Conservation (phyloP, 148 eudicot genomes). For the Rhododendron molle region DNA sequence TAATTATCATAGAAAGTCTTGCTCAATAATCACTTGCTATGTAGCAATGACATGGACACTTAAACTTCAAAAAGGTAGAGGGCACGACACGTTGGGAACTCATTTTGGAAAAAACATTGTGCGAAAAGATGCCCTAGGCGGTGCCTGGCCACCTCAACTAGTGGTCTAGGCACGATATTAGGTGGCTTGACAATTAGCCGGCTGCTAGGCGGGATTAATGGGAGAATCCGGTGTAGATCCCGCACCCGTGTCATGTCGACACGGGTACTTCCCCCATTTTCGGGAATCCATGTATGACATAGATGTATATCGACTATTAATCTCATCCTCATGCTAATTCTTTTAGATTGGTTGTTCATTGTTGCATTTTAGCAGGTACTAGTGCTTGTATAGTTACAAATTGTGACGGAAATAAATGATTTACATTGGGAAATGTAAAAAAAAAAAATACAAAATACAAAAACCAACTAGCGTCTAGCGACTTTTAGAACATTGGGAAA, state of each 20-base stretch:
- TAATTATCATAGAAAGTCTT: background rate
- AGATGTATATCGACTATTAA: background rate
- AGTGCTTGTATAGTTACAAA: background rate
- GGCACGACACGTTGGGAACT: background rate
- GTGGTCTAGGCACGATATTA: background rate
- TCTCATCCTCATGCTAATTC: background rate
- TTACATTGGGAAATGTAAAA: background rate
- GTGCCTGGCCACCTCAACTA: background rate
- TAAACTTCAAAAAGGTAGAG: background rate
- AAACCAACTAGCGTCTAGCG: background rate
- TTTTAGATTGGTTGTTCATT: background rate
- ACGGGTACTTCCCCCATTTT: too few species aligned
- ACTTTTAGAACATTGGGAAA: background rate
- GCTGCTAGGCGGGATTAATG: background rate
- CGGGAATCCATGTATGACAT: too few species aligned
- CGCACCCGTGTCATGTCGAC: too few species aligned
- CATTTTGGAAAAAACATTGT: background rate
- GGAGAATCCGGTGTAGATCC: too few species aligned
- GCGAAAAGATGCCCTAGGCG: background rate
- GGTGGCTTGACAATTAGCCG: background rate
- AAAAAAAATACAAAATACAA: background rate
- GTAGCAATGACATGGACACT: too few species aligned
- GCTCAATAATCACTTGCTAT: background rate
- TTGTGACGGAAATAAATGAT: too few species aligned
- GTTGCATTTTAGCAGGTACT: background rate